Conservation (phyloP, 495 filamentous ascomycete species). For the Penicillium herquei region DNA sequence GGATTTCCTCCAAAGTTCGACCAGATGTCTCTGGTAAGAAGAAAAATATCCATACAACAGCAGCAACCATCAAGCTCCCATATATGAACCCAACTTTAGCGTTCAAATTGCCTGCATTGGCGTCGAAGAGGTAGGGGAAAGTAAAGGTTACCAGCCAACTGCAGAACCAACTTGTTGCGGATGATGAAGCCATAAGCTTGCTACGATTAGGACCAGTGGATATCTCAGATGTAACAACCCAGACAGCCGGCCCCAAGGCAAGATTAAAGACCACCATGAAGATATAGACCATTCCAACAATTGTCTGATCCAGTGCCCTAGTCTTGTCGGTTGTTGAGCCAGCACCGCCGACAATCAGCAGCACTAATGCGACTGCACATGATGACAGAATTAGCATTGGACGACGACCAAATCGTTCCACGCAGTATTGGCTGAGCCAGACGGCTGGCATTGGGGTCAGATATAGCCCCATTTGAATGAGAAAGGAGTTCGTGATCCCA, state of each 20-base stretch:
- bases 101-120: neutral
- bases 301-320: neutral
- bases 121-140: neutral
- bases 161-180: neutral
- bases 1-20: neutral
- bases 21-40: constrained; percentile 1
- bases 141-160: constrained; percentile 2
- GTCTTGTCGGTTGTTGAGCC: neutral
- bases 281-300: neutral
- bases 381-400: neutral
- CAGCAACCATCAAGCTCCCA: neutral
- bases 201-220: constrained; percentile 1
- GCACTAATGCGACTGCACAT: neutral
- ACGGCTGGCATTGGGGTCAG: neutral
- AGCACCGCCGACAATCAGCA: neutral
- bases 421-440: neutral
- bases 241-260: neutral
- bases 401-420: constrained; percentile 1
- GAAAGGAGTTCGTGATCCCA: neutral
- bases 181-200: neutral
- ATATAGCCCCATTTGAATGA: constrained; percentile 1
- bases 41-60: neutral
- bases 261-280: constrained; percentile 2
- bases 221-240: neutral
- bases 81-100: neutral